A percentile compares a stretch with the other conserved stretches of the same genome.
Evolutionary conservation across 106 monocot genomes (phyloP).

Genomic region (Vanilla planifolia): DNA sequence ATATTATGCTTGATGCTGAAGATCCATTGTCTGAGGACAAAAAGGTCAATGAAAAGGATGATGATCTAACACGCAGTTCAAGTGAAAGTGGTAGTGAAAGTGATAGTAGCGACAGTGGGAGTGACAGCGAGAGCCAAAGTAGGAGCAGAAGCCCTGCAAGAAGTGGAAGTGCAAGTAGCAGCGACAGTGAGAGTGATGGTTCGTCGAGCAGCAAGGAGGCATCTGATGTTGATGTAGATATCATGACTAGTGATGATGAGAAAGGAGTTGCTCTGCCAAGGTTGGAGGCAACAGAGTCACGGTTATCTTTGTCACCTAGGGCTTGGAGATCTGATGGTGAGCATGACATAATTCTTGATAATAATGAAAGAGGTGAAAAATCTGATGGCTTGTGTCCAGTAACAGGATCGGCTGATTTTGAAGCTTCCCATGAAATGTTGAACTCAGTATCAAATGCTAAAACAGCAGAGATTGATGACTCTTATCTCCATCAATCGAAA

Average conservation of each 20-base stretch:
- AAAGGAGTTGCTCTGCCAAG: constrained; percentile 26
- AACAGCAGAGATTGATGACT: background rate
- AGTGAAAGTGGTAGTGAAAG: constrained; percentile 90
- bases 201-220: constrained; percentile 91
- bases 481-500: background rate
- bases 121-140: constrained; percentile 81
- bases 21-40: constrained; percentile 19
- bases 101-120: constrained; percentile 69
- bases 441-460: constrained; percentile 20
- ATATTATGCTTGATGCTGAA: constrained; percentile 26
- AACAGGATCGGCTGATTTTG: constrained; percentile 32
- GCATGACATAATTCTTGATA: constrained; percentile 18
- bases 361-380: constrained; percentile 18
- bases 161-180: constrained; percentile 88
- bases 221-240: constrained; percentile 84
- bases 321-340: constrained; percentile 14
- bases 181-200: constrained; percentile 87
- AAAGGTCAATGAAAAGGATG: constrained; percentile 34
- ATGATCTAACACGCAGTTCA: constrained; percentile 38
- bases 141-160: constrained; percentile 29
- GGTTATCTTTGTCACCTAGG: constrained; percentile 20
- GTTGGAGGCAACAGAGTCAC: constrained; percentile 18
- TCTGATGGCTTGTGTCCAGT: constrained; percentile 14
- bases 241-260: constrained; percentile 81
- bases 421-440: constrained; percentile 13